Evolutionary conservation across 2,329 filamentous ascomycete species (phyloP), one percentile per base, ranked within the genome.

Genomic region (Cladosporium sphaerospermum): DNA sequence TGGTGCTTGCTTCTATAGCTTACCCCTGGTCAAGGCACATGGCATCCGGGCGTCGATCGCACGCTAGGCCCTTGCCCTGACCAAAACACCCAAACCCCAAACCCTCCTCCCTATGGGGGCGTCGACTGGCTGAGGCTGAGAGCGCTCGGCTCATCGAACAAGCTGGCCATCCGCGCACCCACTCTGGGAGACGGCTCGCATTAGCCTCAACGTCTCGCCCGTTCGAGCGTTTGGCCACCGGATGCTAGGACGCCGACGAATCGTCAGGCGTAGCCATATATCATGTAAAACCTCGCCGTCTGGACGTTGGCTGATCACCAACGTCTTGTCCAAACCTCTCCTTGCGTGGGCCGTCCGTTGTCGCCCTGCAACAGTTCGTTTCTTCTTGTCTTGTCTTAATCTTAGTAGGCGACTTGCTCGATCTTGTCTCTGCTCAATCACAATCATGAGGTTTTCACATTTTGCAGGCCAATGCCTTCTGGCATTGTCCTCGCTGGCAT

Each of bases 361-460:
- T 39, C 40, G n/a, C 47, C 47, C 14, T 37, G 28, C 8, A 50
- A 16, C 32, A 14, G n/a, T 16, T 28, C 47, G 13, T 50, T 50
- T 13, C 13, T 18, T 28, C 14, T 16, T 43, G n/a, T 18, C 42
- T 23, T 34, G 39, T 32, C 28, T 42, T 3, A 51, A 19, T 37
- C 40, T 44, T 37, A 44, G 32, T 19, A 44, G 2, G 16, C 31
- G 18, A 39, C 40, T 51, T 51, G 48, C 9, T 37, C 16, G 1
- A 5, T 40, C 23, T 18, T 49, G n/a, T 11, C 40, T 51, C 31
- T 9, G 9, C 33, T 44, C 31, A 9, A 23, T 28, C 37, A 11
- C 19, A 33, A 51, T 6, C 34, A 56, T 56, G 54, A 54, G 52
- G 42, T 46, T 56, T 52, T 13, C 46, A 39, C 45, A 47, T 9